Evolutionary conservation across 208 protist species (phyloP).

Genomic region (Polymyxa betae): DNA sequence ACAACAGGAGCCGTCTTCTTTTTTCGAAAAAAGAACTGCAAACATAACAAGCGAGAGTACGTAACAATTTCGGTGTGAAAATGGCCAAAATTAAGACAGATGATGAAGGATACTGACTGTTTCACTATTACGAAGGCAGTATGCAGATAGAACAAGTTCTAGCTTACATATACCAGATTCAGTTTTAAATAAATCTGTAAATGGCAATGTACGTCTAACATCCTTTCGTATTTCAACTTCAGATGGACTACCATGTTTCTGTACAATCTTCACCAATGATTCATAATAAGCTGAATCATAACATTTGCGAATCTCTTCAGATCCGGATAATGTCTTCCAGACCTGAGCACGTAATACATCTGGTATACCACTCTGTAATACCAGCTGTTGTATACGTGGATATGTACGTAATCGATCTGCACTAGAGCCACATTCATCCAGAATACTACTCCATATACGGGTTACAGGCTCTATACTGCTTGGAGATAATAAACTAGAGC

Average conservation of each 20-base stretch:
- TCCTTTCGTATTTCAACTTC: slow-evolving; percentile 46
- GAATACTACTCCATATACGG: background rate
- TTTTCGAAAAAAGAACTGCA: too few relatives aligned
- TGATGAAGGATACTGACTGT: background rate
- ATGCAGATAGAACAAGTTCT: slow-evolving; percentile 21
- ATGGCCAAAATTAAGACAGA: too few relatives aligned
- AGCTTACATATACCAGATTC: background rate
- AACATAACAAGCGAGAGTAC: too few relatives aligned
- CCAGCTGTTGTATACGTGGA: slow-evolving; percentile 15
- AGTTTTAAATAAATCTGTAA: slow-evolving; percentile 43
- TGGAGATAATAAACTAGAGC: too few relatives aligned
- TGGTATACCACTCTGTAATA: background rate
- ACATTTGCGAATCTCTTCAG: background rate
- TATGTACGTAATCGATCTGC: background rate
- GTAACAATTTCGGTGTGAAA: too few relatives aligned
- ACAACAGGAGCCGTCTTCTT: too few relatives aligned
- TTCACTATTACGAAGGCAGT: slow-evolving; percentile 44
- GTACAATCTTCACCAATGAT: background rate
- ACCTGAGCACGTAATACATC: background rate
- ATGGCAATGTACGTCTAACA: background rate
- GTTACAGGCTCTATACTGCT: too few relatives aligned
- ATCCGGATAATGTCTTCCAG: background rate
- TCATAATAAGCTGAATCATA: slow-evolving; percentile 9
- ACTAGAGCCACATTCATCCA: background rate
- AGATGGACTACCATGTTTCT: background rate